Conservation (phyloP, 257 asterid genomes). For the Gentiana straminea region DNA sequence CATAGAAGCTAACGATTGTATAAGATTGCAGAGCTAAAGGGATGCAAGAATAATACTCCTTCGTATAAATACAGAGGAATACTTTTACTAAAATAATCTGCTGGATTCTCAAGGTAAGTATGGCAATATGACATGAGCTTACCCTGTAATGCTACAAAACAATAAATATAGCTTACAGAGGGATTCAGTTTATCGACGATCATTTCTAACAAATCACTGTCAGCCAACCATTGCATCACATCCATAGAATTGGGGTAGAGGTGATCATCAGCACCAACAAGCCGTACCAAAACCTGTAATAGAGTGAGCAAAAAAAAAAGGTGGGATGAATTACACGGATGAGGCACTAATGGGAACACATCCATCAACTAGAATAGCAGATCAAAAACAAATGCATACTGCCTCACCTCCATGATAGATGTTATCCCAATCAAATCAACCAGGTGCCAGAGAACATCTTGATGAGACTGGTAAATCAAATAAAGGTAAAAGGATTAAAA, state of each 20-base stretch:
- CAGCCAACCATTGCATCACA: constrained; percentile 96
- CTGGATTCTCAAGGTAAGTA: no score
- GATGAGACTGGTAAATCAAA: constrained; percentile 49
- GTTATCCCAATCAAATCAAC: constrained; percentile 97
- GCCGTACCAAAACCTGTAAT: constrained; percentile 84
- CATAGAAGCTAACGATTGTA: no score
- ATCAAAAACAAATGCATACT: neutral
- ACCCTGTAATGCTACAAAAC: no score
- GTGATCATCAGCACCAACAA: constrained; percentile 89
- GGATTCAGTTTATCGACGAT: constrained; percentile 79
- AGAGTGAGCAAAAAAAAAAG: constrained; percentile 12
- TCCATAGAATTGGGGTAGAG: constrained; percentile 70
- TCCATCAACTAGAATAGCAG: no score
- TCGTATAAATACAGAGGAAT: no score
- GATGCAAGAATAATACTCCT: no score
- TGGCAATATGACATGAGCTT: no score
- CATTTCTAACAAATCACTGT: constrained; percentile 88
- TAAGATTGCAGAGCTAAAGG: no score
- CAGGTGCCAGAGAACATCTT: constrained; percentile 73
- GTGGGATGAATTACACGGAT: no score
- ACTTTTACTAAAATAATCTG: no score
- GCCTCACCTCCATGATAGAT: constrained; percentile 92
- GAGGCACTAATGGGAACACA: no score
- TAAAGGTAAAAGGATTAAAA: neutral
- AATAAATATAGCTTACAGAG: constrained; percentile 33